Evolutionary conservation across 2,329 filamentous ascomycete genomes (phyloP), one percentile per base, ranked within the genome.

Genomic region (Orbilia quercus): DNA sequence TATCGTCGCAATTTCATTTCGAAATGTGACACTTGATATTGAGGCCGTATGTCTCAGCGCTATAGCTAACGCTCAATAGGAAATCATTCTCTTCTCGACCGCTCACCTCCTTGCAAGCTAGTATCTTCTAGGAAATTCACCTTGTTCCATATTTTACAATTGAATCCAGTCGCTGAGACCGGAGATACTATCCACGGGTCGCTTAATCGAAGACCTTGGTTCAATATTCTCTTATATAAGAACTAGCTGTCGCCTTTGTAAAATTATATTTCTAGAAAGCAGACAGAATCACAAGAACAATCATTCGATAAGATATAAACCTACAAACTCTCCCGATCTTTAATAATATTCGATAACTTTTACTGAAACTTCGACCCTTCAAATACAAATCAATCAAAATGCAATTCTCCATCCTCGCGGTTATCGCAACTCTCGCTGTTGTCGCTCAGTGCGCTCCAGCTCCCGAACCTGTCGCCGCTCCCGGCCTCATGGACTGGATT

Each of bases 401-500:
- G 58, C 45, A 51, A 20, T 51, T 51, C 45, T 51, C 45, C 7
- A 51, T 63, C 47, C 9, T 53, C 36, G 45, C 58, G 36, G 7
- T 53, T 23, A 34, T 53, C 25, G 58, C 58, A 38, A 44, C 58
- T 31, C 58, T 63, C 31, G 34, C 58, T 23, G 58, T 44, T 44
- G 58, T 53, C 36, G 45, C 58, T 18, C 45, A 63, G 20, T 47
- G 57, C 31, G 57, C 57, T n/a, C 45, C 58, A 28, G 31, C 51
- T 18, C 28, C 28, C 28, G 28, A 50, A 11, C 58, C 58, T 20
- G 22, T 34, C 14, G 58, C 58, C 14, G 36, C 28, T 12, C 58
- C 58, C 7, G 58, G 47, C 7, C 14, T 63, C 1, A 51, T 63
- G 14, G 58, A 63, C 4, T 63, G 45, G 45, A n/a, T 63, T 7